Evolutionary conservation across 192 early-diverging fungal genomes (phyloP), one percentile per base, ranked within the genome.

Genomic region (Kappamyces sp.): DNA sequence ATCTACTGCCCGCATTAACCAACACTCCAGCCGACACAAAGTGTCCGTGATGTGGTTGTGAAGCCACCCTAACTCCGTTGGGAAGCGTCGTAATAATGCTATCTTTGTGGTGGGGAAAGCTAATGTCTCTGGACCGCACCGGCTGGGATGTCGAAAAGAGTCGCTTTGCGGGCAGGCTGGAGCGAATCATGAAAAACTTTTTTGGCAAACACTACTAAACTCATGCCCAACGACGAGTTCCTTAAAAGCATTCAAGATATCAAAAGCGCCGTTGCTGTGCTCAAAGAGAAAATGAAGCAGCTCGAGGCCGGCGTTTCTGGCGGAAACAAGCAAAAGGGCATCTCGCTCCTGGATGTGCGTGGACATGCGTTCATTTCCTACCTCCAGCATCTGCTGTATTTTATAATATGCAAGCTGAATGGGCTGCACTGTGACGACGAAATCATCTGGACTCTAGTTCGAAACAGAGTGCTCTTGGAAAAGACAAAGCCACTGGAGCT

Each of bases 401-500:
- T 88, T 41, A 72, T 86, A 14, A 77, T 92, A 58, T 67, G 86
- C 47, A 95, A 94, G 72, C 71, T 94, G 15, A 71, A 81, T 41
- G 93, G 91, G 30, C 64, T 76, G 51, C 70, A 91, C 34, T 66
- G 74, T 22, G 68, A 67, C 42, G 84, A 91, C 59, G 67, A 77
- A 0, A 82, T 77, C 15, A 65, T 96, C 6, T 61, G 76, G 37
- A 59, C 77, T 1, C 69, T 99, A 37, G 77, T 94, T 2, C 88
- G 91, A 66, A 71, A 87, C 31, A 79, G 93, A 12, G 84, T 87
- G 1, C 77, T 93, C n/a, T 65, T 99, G 36, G 96, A 98, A 64
- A 89, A 89, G 67, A 90, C 91, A 66, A 88, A 87, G 63, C 96
- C 96, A 0, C 69, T 98, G 29, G 96, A 98, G 74, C 83, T 81